Base-by-base conservation (phyloP, 257 asterid species). In the Solanum chiquidenum region DNA sequence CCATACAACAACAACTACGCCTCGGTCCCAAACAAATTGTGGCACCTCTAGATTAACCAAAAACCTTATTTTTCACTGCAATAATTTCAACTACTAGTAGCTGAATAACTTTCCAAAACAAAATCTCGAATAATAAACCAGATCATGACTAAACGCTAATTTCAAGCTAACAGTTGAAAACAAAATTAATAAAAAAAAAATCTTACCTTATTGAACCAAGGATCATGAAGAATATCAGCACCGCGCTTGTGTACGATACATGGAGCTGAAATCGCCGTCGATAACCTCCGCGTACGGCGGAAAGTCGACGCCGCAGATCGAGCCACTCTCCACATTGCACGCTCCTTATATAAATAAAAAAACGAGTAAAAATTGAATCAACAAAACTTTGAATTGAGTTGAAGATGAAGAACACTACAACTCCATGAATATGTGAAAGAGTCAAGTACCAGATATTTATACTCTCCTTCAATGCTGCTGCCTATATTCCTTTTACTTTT, bases 141-240 rank as follows among this genome's bases (percentile, higher is more conserved):
- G 86, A 82, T 82, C 86, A 82, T 31, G 44, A 49, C 29, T 16
- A 29, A 20, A n/a, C 4, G 10, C 42, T 11, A 68, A 40, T 8
- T 40, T 16, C 29, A 69, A 80, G 69, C 73, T 75, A 66, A 84
- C 84, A 46, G 46, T 90, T 42, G 66, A 55, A 58, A 85, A 82
- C 25, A 34, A 34, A 12, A 23, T 31, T 29, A 25, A 75, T 23
- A 44, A 33, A 55, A 37, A 55, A 37, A 38, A 37, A 40, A 77
- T 20, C 49, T 60, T 88, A 96, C 99, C 99, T 97, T 97, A 88
- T 97, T 97, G 89, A 95, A 97, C 99, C 98, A 95, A 10, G 99
- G 99, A 92, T 97, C 99, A 89, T 97, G 99, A 46, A 97, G 98
- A 89, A 97, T 95, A 91, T 97, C 99, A 68, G 99, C 92, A 64